Base-by-base conservation (phyloP, 805 yeast species). In the Saccharomycopsis javanensis region DNA sequence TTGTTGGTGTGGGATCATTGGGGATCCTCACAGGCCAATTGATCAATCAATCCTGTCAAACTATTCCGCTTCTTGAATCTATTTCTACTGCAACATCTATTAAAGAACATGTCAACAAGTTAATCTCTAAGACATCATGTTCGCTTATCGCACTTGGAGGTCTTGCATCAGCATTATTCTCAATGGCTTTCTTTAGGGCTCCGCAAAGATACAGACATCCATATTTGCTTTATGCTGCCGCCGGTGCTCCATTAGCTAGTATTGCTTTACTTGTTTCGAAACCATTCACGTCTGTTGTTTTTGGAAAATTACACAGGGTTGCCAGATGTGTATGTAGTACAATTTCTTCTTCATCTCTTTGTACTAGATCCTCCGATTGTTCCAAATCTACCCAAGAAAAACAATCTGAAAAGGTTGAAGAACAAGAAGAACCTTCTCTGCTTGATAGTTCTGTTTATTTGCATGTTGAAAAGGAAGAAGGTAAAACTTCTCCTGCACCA, bases 191-290 rank as follows among this genome's bases (percentile, higher is more conserved):
- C 66, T 71, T 71, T 53, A 74, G 75, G 53, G 81, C 89, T 0
- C 81, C 87, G 20, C 62, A 68, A 4, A 66, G 72, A 37, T 82
- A 77, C 57, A 79, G 79, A 68, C 95, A 86, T 69, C 94, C 94
- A 20, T 86, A 86, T 67, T 75, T 86, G 65, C 65, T 86, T 13
- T 86, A 86, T 67, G 74, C 85, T 52, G 75, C 84, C n/a, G 53
- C 79, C 6, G 79, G 81, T n/a, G 75, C 76, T 33, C 80, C 82
- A 8, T 50, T 73, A 37, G 72, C 81, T 8, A 59, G 71, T n/a
- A 66, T 65, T 2, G 64, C 61, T 48, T 67, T 71, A 56, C 62
- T 64, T 38, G 15, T 25, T 20, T 20, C 48, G 11, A 42, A 42
- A 16, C 48, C 48, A 5, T 67, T 61, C 55, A 57, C 63, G 50